Conservation (phyloP, 1,284 basidiomycete species). For the Microbotryum scabiosae region DNA sequence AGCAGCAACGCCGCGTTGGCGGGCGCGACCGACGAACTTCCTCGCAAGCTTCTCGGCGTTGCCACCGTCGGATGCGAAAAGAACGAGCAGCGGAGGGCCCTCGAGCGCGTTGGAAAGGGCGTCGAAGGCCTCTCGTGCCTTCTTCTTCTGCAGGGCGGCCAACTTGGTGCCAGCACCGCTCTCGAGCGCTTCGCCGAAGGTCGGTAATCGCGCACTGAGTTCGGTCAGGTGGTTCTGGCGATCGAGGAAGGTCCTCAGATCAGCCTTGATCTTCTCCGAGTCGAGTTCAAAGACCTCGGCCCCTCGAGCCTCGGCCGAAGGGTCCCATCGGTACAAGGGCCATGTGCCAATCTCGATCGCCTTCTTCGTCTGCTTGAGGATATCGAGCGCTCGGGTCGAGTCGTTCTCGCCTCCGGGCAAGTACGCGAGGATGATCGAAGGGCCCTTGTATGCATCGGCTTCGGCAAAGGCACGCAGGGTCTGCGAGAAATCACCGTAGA, state of each 20-base stretch:
- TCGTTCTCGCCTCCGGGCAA: slow-evolving; percentile 74
- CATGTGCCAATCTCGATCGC: slow-evolving; percentile 95
- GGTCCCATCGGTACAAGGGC: slow-evolving; percentile 98
- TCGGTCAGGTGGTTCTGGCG: slow-evolving; percentile 93
- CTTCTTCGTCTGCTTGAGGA: slow-evolving; percentile 93
- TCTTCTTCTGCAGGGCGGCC: slow-evolving; percentile 70
- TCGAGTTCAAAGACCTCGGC: slow-evolving; percentile 80
- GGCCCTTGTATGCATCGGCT: slow-evolving; percentile 82
- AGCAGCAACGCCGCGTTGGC: slow-evolving; percentile 72
- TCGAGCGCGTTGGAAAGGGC: slow-evolving; percentile 77
- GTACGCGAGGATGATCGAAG: slow-evolving; percentile 88
- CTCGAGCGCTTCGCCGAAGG: slow-evolving; percentile 75
- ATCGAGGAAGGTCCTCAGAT: slow-evolving; percentile 90
- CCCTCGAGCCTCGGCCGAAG: slow-evolving; percentile 62
- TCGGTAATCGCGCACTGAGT: slow-evolving; percentile 66
- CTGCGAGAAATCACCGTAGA: slow-evolving; percentile 91
- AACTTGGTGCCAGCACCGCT: slow-evolving; percentile 62
- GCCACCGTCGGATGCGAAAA: slow-evolving; percentile 92
- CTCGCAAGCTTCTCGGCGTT: slow-evolving; percentile 93
- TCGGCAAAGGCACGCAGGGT: slow-evolving; percentile 87
- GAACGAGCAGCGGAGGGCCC: slow-evolving; percentile 76
- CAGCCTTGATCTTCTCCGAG: slow-evolving; percentile 87
- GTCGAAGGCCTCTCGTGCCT: slow-evolving; percentile 78
- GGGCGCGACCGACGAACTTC: slow-evolving; percentile 71
- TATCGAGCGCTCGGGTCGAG: slow-evolving; percentile 64